phyloP scores from a whole-genome alignment of 2,329 filamentous ascomycete genomes.

The Xylariaceae sp. region DNA sequence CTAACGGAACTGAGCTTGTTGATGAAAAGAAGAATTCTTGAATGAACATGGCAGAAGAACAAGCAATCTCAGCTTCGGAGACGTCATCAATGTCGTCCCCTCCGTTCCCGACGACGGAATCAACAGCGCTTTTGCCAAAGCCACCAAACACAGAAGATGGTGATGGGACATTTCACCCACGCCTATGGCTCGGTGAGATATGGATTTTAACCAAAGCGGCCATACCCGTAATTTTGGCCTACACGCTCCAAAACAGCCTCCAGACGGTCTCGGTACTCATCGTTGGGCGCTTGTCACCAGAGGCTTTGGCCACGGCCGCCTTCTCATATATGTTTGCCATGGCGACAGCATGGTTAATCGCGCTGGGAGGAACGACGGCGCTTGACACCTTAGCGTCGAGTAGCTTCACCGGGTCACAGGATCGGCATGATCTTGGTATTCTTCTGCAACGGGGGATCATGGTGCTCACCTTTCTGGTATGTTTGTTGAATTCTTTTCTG shows the following conservation, averaged over 20 bases:
- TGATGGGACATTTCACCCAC: conserved; percentile 6
- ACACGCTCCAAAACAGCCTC: conserved; percentile 79
- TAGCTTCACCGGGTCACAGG: conserved; percentile 74
- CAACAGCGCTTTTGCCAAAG: conserved; percentile 22
- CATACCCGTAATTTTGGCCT: conserved; percentile 76
- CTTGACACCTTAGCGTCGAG: conserved; percentile 81
- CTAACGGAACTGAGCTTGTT: too few relatives aligned
- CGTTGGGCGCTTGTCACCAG: conserved; percentile 73
- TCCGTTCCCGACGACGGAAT: conserved; percentile 16
- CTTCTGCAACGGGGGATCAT: conserved; percentile 73
- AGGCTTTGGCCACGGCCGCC: conserved; percentile 75
- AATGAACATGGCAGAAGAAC: conserved; percentile 18
- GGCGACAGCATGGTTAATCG: conserved; percentile 83
- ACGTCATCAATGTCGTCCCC: conserved; percentile 7
- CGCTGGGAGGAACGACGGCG: conserved; percentile 78
- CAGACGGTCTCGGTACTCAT: conserved; percentile 81
- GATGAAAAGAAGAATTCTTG: too few relatives aligned
- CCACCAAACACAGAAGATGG: not conserved
- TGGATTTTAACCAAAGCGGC: conserved; percentile 65
- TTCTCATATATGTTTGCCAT: conserved; percentile 95
- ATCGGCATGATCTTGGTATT: conserved; percentile 74
- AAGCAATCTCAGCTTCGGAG: conserved; percentile 9
- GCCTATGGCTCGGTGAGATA: conserved; percentile 53
- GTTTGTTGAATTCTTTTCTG: too few relatives aligned
- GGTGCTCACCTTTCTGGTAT: conserved; percentile 66